A percentile compares a stretch with the other conserved stretches of the same genome.
These are phyloP conservation scores for Diospyros kaki DNA, from an alignment of 148 eudicot species.

Conservation along the genomic window DNA sequence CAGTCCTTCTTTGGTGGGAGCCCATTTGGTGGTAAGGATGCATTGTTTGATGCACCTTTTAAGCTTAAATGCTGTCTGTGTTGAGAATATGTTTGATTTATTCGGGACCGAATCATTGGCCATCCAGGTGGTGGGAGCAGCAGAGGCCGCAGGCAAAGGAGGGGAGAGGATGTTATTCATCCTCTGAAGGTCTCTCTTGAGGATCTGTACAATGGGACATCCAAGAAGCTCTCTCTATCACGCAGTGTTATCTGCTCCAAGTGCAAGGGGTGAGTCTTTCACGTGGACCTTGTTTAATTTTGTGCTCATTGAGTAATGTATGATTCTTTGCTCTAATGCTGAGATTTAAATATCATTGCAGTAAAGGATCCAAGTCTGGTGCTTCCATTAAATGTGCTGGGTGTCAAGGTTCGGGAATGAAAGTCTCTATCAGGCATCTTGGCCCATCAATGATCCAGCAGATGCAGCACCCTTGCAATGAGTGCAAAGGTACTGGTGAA, in stretches of 20 bases:
- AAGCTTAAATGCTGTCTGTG: neutral
- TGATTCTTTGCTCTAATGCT: neutral
- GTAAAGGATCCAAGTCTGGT: conserved; percentile 56
- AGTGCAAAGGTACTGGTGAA: conserved; percentile 56
- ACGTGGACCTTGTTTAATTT: neutral
- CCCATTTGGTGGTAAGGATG: conserved; percentile 44
- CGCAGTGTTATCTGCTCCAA: conserved; percentile 48
- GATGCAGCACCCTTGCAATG: conserved; percentile 59
- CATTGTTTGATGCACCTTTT: neutral
- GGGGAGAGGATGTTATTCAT: conserved; percentile 55
- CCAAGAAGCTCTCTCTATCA: conserved; percentile 47
- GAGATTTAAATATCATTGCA: conserved; percentile 11
- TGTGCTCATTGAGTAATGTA: neutral
- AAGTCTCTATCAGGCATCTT: conserved; percentile 43
- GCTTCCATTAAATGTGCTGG: conserved; percentile 51
- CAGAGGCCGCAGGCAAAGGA: conserved; percentile 53
- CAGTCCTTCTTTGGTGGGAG: conserved; percentile 44
- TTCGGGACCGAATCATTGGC: neutral
- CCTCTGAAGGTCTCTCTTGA: conserved; percentile 51
- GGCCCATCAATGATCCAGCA: conserved; percentile 61
- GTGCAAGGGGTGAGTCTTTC: conserved; percentile 45
- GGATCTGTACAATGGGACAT: conserved; percentile 48
- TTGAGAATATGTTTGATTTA: neutral
- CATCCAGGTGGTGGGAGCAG: conserved; percentile 40
- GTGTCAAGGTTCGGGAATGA: conserved; percentile 57